These are phyloP conservation scores for Trametes punicea DNA, from an alignment of 768 basidiomycete genomes.

Conservation along the genomic window DNA sequence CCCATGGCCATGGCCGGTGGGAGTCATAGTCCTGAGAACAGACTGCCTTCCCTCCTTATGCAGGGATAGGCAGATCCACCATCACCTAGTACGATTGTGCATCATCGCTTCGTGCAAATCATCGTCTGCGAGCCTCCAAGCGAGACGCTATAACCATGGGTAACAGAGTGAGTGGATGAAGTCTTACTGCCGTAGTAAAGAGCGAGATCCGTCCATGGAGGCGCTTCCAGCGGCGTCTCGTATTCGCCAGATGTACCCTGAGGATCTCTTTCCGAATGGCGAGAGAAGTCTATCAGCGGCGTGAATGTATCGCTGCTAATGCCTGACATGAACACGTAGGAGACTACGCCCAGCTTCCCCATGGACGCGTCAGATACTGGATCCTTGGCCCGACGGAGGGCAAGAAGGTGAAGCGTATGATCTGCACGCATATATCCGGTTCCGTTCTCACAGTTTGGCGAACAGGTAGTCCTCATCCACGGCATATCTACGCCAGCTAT, in stretches of 20 bases:
- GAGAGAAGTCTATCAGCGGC: not conserved
- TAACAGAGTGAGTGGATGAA: no score
- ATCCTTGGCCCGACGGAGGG: slow-evolving; percentile 67
- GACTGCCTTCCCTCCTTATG: no score
- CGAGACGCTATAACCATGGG: no score
- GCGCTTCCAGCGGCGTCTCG: slow-evolving; percentile 18
- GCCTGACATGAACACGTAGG: no score
- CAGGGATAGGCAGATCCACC: no score
- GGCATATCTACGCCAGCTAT: slow-evolving; percentile 73
- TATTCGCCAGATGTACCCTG: slow-evolving; percentile 30
- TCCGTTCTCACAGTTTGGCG: not conserved
- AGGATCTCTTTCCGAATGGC: slow-evolving; percentile 32
- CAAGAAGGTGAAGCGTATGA: slow-evolving; percentile 46
- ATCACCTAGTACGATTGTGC: no score
- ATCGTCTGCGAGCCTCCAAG: no score
- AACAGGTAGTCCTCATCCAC: slow-evolving; percentile 70
- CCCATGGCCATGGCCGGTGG: no score
- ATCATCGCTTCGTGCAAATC: no score
- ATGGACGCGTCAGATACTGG: slow-evolving; percentile 67
- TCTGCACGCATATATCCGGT: not conserved
- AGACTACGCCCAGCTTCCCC: slow-evolving; percentile 57
- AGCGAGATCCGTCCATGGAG: slow-evolving; percentile 29
- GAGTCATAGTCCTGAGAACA: no score
- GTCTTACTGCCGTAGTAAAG: no score
- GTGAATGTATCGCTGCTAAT: no score